A percentile compares a stretch with the other conserved stretches of the same genome.
Evolutionary conservation across 2,329 filamentous ascomycete genomes (phyloP).

Genomic region (Gyromitra esculenta): DNA sequence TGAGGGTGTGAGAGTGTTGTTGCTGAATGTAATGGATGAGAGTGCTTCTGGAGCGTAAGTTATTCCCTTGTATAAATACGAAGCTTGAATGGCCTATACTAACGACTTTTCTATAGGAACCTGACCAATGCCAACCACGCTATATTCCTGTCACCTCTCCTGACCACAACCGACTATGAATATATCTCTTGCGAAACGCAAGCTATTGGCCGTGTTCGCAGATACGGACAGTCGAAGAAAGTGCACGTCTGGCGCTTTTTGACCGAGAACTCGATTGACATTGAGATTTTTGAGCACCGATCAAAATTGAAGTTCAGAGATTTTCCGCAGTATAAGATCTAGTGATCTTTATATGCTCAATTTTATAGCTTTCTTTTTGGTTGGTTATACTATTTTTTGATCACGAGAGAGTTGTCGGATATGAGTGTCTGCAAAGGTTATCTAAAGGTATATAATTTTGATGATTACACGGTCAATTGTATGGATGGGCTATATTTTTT

Average conservation of each 20-base stretch:
- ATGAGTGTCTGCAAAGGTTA: not conserved
- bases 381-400: not conserved
- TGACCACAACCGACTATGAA: constrained; percentile 64
- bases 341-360: constrained; percentile 3
- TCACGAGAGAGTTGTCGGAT: not conserved
- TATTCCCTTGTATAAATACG: constrained; percentile 41
- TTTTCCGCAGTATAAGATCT: constrained; percentile 41
- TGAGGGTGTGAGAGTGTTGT: constrained; percentile 64
- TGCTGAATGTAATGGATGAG: constrained; percentile 68
- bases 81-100: constrained; percentile 45
- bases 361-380: constrained; percentile 7
- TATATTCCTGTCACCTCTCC: constrained; percentile 70
- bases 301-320: constrained; percentile 56
- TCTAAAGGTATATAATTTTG: not conserved
- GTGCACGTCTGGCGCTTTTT: constrained; percentile 69
- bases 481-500: not conserved
- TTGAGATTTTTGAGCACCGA: constrained; percentile 62
- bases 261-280: constrained; percentile 62
- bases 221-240: constrained; percentile 68
- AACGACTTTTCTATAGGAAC: constrained; percentile 63
- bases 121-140: constrained; percentile 72
- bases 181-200: constrained; percentile 71
- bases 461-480: not conserved
- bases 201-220: constrained; percentile 69
- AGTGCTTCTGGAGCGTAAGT: constrained; percentile 71